Evolutionary conservation across 352 stramenopile species (phyloP), one percentile per base, ranked within the genome.

Genomic region (Phytophthora pistaciae): DNA sequence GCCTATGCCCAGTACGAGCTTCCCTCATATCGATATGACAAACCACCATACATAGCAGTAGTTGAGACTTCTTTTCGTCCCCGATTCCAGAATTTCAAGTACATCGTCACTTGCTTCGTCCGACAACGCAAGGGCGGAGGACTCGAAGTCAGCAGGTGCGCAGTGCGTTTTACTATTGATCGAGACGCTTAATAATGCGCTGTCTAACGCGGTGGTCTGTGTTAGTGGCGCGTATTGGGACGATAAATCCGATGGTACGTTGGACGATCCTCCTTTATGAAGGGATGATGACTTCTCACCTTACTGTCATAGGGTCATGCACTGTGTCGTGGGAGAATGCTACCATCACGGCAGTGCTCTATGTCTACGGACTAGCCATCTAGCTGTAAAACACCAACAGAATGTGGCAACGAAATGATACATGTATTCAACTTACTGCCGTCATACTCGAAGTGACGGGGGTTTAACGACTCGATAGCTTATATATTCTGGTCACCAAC

Each of bases 301-400:
- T 31, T 58, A 40, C 20, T 62, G 18, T 25, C 16, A 10, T 33
- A 94, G 86, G 87, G 8, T 82, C 83, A 0, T 95, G 87, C 57
- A 85, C 80, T 7, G 80, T 95, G 20, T 90, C 82, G 10, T 93
- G 87, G 87, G 85, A 95, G 64, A 95, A 95, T 61, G 75, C 68
- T 4, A 88, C 83, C 10, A 92, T 93, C 62, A 80, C 84, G 18
- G 83, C 83, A 18, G 77, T 92, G 31, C 55, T 95, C 16, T 84
- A 78, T 8, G 83, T 93, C 53, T 95, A 95, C 42, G 87, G 87
- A 11, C 64, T 95, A 29, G 84, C 87, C 76, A 78, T 70, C 64
- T 78, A 38, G 74, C 5, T 57, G 23, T 13, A 14, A 20, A 13
- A 11, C 40, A 5, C 16, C 13, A 1, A 46, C 56, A 48, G 25